A percentile compares a stretch with the other conserved stretches of the same genome.
Evolutionary conservation across 495 filamentous ascomycete species (phyloP).

Genomic region (Hypomontagnella monticulosa): DNA sequence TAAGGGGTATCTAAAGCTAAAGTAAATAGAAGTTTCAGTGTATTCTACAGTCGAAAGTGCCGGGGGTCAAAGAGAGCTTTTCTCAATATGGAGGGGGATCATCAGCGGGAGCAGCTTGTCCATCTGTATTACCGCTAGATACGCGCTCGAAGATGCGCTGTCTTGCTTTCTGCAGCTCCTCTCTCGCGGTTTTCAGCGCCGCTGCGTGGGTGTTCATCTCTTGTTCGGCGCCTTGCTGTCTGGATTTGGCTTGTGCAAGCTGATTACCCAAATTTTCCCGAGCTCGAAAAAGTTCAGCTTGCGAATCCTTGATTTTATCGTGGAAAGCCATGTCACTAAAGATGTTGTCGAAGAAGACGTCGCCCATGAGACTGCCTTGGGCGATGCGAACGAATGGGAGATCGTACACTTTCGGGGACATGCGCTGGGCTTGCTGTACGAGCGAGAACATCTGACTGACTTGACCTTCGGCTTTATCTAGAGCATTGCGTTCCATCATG

Average conservation of each 20-base stretch:
- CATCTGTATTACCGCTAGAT: conserved; percentile 3
- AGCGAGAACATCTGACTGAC: conserved; percentile 35
- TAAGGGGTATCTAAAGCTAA: too few species aligned
- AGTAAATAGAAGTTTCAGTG: too few species aligned
- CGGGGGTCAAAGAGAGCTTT: background rate
- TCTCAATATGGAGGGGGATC: conserved; percentile 35
- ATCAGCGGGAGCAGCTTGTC: conserved; percentile 7
- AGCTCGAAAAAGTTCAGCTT: conserved; percentile 44
- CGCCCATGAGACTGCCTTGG: conserved; percentile 50
- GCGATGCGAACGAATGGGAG: conserved; percentile 49
- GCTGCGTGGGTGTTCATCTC: conserved; percentile 39
- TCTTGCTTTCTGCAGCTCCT: conserved; percentile 52
- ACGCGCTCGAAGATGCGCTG: conserved; percentile 45
- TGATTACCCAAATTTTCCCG: conserved; percentile 30
- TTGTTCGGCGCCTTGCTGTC: conserved; percentile 28
- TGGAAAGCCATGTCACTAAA: conserved; percentile 58
- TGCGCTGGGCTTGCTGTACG: conserved; percentile 48
- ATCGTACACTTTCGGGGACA: conserved; percentile 43
- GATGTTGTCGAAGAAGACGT: conserved; percentile 60
- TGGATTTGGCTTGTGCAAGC: conserved; percentile 32
- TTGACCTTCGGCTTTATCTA: conserved; percentile 48
- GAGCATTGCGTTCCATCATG: conserved; percentile 54
- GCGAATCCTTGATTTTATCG: conserved; percentile 55
- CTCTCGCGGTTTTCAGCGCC: conserved; percentile 45
- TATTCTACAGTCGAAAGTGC: background rate